A percentile compares a stretch with the other conserved stretches of the same genome.
Evolutionary conservation across 2,329 filamentous ascomycete genomes (phyloP).

Genomic region (Fusarium equiseti): DNA sequence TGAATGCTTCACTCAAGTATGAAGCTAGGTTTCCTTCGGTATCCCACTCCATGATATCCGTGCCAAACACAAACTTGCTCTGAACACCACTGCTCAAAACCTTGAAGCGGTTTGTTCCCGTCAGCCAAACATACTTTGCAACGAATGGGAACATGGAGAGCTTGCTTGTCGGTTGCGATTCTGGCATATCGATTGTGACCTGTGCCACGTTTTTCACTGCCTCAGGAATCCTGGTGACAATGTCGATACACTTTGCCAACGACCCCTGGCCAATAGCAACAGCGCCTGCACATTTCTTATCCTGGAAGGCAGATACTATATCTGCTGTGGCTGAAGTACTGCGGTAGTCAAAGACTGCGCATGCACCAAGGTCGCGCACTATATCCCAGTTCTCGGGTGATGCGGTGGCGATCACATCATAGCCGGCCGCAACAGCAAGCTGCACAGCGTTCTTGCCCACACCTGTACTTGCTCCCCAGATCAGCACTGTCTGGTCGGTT

Average conservation of each 20-base stretch:
- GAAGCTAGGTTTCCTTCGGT: rapidly evolving
- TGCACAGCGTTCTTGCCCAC: slow-evolving; percentile 7
- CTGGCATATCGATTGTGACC: slow-evolving; percentile 6
- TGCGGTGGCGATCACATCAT: background rate
- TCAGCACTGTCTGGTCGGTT: background rate
- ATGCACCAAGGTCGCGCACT: background rate
- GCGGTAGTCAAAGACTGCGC: background rate
- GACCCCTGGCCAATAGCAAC: slow-evolving; percentile 7
- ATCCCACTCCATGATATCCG: slow-evolving; percentile 15
- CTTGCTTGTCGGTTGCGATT: background rate
- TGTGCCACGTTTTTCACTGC: background rate
- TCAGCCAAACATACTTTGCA: slow-evolving; percentile 14
- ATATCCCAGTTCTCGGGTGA: background rate
- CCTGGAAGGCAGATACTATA: background rate
- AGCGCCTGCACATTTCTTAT: background rate
- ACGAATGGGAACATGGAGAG: slow-evolving; percentile 10
- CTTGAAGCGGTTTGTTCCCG: background rate
- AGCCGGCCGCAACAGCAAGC: slow-evolving; percentile 3
- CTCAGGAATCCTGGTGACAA: background rate
- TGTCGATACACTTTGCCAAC: slow-evolving; percentile 1
- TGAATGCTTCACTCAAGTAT: background rate
- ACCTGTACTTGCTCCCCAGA: slow-evolving; percentile 9
- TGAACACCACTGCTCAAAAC: background rate
- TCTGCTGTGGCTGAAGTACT: background rate
- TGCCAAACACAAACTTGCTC: slow-evolving; percentile 17